A percentile compares a stretch with the other conserved stretches of the same genome.
phyloP scores from a whole-genome alignment of 805 yeast species.

The Maudiozyma pseudohumilis region DNA sequence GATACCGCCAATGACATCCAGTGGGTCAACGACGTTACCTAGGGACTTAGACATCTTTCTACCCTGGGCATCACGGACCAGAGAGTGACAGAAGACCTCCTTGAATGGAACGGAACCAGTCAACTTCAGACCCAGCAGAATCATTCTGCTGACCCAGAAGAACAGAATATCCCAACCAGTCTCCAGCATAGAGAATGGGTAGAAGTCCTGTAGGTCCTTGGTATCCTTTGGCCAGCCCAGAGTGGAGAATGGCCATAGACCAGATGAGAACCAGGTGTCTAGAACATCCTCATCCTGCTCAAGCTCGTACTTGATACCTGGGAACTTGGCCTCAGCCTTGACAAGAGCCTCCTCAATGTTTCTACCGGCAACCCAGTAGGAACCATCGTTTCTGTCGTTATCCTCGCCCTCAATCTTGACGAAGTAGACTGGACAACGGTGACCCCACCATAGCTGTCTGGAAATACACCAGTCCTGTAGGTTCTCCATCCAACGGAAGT shows the following conservation, averaged over 20 bases:
- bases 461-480: slow-evolving; percentile 99
- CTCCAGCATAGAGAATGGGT: slow-evolving; percentile 89
- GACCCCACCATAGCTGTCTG: slow-evolving; percentile 93
- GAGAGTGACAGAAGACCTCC: slow-evolving; percentile 96
- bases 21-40: slow-evolving; percentile 94
- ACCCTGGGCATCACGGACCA: slow-evolving; percentile 98
- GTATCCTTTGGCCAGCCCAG: slow-evolving; percentile 90
- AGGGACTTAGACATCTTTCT: slow-evolving; percentile 97
- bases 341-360: slow-evolving; percentile 68
- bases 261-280: slow-evolving; percentile 98
- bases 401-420: slow-evolving; percentile 67
- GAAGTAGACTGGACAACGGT: slow-evolving; percentile 93
- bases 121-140: slow-evolving; percentile 78
- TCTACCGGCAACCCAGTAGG: slow-evolving; percentile 89
- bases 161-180: slow-evolving; percentile 99
- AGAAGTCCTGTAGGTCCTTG: slow-evolving; percentile 63
- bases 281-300: slow-evolving; percentile 97
- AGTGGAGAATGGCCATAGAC: slow-evolving; percentile 95
- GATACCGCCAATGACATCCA: slow-evolving; percentile 87
- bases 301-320: slow-evolving; percentile 58
- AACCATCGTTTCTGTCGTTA: slow-evolving; percentile 50
- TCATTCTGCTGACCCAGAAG: slow-evolving; percentile 99
- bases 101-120: slow-evolving; percentile 88
- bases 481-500: slow-evolving; percentile 89
- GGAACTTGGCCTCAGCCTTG: slow-evolving; percentile 69